phyloP scores from a whole-genome alignment of 108 stramenopile genomes.

The Nannochloropsis salina region DNA sequence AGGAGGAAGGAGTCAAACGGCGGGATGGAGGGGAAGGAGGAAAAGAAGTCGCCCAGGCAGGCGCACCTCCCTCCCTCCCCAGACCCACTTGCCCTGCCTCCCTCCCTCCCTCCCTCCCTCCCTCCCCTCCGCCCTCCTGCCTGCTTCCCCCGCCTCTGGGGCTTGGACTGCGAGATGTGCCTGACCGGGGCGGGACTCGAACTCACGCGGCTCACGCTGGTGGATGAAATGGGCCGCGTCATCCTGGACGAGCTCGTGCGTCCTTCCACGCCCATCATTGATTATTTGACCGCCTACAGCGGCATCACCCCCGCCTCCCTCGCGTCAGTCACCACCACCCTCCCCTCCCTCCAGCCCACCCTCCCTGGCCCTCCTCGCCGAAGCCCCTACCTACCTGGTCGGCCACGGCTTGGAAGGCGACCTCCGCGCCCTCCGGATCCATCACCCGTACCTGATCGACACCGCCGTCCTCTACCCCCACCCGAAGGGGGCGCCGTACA shows the following conservation, averaged over 20 bases:
- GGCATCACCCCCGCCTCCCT: constrained; percentile 37
- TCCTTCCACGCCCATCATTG: constrained; percentile 61
- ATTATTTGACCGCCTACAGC: constrained; percentile 61
- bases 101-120: constrained; percentile 15
- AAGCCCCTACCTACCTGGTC: constrained; percentile 66
- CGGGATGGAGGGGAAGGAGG: too few species aligned
- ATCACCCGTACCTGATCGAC: constrained; percentile 70
- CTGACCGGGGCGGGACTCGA: constrained; percentile 62
- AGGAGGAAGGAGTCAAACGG: neutral
- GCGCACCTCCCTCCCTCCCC: neutral
- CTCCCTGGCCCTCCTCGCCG: constrained; percentile 58
- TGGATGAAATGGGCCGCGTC: constrained; percentile 56
- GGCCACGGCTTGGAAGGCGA: constrained; percentile 90
- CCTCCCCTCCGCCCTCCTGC: constrained; percentile 23
- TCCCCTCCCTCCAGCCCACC: constrained; percentile 68
- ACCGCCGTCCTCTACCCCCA: constrained; percentile 66
- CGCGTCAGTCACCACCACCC: constrained; percentile 51
- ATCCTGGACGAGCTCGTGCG: constrained; percentile 71
- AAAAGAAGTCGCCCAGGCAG: neutral
- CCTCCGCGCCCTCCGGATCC: constrained; percentile 63
- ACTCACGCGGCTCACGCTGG: constrained; percentile 72
- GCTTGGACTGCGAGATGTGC: constrained; percentile 89
- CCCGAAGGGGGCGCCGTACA: constrained; percentile 45
- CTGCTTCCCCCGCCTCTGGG: constrained; percentile 51
- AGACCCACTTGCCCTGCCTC: neutral